phyloP scores from a whole-genome alignment of 2,329 filamentous ascomycete species.

The Huntiella savannae region DNA sequence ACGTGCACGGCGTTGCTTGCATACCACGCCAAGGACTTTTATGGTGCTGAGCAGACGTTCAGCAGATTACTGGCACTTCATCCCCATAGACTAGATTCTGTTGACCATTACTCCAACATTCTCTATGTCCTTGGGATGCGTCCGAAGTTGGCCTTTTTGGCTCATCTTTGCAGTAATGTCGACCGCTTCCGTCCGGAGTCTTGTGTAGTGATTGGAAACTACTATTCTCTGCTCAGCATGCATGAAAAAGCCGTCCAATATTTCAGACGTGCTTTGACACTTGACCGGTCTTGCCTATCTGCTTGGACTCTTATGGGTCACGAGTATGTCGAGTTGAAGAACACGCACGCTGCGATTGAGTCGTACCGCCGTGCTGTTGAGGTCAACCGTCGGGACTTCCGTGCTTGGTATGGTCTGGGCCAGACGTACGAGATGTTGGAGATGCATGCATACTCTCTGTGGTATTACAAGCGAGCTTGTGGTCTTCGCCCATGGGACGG shows the following conservation, averaged over 20 bases:
- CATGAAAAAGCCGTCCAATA: constrained; percentile 98
- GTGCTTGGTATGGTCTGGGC: constrained; percentile 92
- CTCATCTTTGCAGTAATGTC: constrained; percentile 73
- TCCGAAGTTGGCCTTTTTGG: constrained; percentile 80
- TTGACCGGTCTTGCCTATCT: constrained; percentile 78
- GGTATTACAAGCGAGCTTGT: constrained; percentile 93
- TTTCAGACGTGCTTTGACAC: constrained; percentile 76
- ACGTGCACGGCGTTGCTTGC: constrained; percentile 75
- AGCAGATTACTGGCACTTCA: constrained; percentile 63
- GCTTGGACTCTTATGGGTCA: constrained; percentile 99
- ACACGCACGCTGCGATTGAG: constrained; percentile 93
- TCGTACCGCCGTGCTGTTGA: constrained; percentile 91
- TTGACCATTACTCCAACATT: constrained; percentile 95
- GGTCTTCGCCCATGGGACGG: constrained; percentile 87
- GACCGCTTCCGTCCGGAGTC: constrained; percentile 96
- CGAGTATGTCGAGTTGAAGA: constrained; percentile 96
- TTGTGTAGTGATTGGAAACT: constrained; percentile 92
- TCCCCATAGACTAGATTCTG: constrained; percentile 59
- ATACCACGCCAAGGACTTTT: constrained; percentile 76
- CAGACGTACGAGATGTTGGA: constrained; percentile 96
- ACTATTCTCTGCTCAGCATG: constrained; percentile 82
- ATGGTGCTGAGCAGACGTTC: constrained; percentile 46
- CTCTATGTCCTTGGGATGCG: constrained; percentile 79
- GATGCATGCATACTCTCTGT: constrained; percentile 92
- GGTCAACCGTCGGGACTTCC: constrained; percentile 87